Base-by-base conservation (phyloP, 2,329 filamentous ascomycete genomes). In the Dothistroma pini region DNA sequence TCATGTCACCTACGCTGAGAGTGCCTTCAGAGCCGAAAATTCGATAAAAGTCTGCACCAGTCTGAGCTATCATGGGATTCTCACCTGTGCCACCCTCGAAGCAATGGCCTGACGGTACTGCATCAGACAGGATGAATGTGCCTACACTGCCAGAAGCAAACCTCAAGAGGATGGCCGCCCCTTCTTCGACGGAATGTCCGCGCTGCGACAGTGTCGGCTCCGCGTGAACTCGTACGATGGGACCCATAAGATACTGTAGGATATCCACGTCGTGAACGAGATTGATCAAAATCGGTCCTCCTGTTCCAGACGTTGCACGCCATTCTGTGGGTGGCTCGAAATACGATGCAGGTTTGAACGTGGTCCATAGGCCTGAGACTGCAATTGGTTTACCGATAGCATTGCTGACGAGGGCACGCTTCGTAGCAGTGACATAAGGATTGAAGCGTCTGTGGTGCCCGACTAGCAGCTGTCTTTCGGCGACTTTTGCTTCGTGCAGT, bases 361-460 rank as follows among this genome's bases (percentile, higher is more conserved):
- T 69, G 0, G 80, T 76, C 84, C 84, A 87, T 0, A 84, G 74
- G 0, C 83, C 83, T 55, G 80, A 83, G 4, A 86, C 70, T 1
- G 84, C 84, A 11, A 84, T 76, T 1, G 82, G 63, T 0, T 64
- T 67, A 0, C 84, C 84, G 0, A 86, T 74, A 0, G 70, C 70
- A 0, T 75, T 74, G 0, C 74, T 68, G 0, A 70, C 65, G 0
- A 86, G 64, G 0, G 77, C 71, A 14, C 77, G 64, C 63, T 84
- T 85, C 0, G 83, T 76, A 1, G 80, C 76, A 6, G 77, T 71
- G 5, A 84, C 77, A 68, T 83, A 84, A 0, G 80, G 80, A 66
- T 86, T 86, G 74, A 86, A 86, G 2, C 84, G 78, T 10, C 84
- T 77, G 67, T 86, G 84, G 63, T 86, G 84, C 7, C 83, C 84